Percentiles rank a stretch among this genome's conserved stretches.
These are phyloP conservation scores for Piedraia hortae DNA, from an alignment of 2,329 filamentous ascomycete species.

Conservation along the genomic window DNA sequence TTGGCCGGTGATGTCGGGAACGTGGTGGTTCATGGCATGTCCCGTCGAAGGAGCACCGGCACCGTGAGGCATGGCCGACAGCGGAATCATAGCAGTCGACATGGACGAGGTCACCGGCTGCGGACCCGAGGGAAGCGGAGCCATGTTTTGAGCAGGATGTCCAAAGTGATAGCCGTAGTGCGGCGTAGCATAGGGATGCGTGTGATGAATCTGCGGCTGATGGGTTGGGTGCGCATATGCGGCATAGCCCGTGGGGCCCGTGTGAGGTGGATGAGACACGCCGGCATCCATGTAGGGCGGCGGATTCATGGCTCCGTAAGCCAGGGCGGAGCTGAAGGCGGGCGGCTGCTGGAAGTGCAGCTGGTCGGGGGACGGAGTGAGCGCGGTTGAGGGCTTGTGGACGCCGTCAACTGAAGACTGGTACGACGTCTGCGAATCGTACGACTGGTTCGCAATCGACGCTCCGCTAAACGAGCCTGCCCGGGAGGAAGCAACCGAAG, in stretches of 20 bases:
- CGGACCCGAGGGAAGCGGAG: constrained; percentile 46
- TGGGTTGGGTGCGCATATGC: constrained; percentile 30
- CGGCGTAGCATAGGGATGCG: constrained; percentile 29
- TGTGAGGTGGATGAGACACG: constrained; percentile 27
- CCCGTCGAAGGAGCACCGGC: constrained; percentile 4
- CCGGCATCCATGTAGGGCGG: constrained; percentile 47
- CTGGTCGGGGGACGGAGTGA: constrained; percentile 35
- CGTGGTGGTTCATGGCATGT: constrained; percentile 8
- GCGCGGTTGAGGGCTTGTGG: constrained; percentile 20
- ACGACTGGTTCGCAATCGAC: constrained; percentile 17
- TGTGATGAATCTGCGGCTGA: constrained; percentile 27
- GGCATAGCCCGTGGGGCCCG: constrained; percentile 53
- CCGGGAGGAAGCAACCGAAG: constrained; percentile 46
- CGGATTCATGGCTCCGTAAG: constrained; percentile 47
- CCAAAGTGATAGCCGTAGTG: constrained; percentile 40
- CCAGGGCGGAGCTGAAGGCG: constrained; percentile 1
- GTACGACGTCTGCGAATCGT: constrained; percentile 27
- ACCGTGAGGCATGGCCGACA: constrained; percentile 19
- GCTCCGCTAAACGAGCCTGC: constrained; percentile 42
- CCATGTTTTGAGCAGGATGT: constrained; percentile 30
- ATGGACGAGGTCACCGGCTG: constrained; percentile 45
- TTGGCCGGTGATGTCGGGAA: constrained; percentile 74
- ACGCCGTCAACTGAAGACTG: constrained; percentile 26
- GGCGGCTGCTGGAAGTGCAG: constrained; percentile 3
- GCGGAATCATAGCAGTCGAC: constrained; percentile 31